Evolutionary conservation across 257 asterid genomes (phyloP).

Genomic region (Eustoma russellianum): DNA sequence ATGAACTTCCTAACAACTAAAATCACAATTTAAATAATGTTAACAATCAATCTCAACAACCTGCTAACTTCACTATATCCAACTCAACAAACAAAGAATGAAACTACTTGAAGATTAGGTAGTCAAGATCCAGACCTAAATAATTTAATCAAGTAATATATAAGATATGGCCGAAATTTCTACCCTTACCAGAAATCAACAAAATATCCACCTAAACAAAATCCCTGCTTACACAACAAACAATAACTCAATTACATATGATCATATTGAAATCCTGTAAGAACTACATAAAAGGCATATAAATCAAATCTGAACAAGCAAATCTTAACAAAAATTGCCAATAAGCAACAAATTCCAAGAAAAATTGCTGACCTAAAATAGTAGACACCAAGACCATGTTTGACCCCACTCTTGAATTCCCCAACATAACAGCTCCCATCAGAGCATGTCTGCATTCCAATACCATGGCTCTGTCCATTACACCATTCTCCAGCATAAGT

Average conservation of each 20-base stretch:
- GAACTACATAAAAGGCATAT: background rate
- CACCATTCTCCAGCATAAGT: constrained; percentile 78
- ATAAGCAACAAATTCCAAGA: background rate
- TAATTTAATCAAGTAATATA: too few relatives aligned
- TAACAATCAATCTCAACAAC: too few relatives aligned
- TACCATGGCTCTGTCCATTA: constrained; percentile 83
- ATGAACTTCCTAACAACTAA: too few relatives aligned
- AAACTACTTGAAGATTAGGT: too few relatives aligned
- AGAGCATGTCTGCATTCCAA: constrained; percentile 75
- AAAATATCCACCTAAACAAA: background rate
- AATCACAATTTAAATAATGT: too few relatives aligned
- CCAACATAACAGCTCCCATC: constrained; percentile 85
- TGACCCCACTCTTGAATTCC: constrained; percentile 65
- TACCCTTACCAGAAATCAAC: background rate
- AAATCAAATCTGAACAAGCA: too few relatives aligned
- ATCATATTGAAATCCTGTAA: background rate
- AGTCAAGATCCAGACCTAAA: too few relatives aligned
- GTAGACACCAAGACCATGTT: constrained; percentile 84
- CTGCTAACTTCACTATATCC: too few relatives aligned
- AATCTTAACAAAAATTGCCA: too few relatives aligned
- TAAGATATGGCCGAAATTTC: background rate
- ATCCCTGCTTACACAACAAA: too few relatives aligned
- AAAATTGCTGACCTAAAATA: constrained; percentile 57
- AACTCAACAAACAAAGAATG: too few relatives aligned
- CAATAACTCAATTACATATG: too few relatives aligned